Percentiles rank a stretch among this genome's conserved stretches.
These are phyloP conservation scores for Phytophthora tubulina DNA, from an alignment of 352 stramenopile genomes.

Conservation along the genomic window DNA sequence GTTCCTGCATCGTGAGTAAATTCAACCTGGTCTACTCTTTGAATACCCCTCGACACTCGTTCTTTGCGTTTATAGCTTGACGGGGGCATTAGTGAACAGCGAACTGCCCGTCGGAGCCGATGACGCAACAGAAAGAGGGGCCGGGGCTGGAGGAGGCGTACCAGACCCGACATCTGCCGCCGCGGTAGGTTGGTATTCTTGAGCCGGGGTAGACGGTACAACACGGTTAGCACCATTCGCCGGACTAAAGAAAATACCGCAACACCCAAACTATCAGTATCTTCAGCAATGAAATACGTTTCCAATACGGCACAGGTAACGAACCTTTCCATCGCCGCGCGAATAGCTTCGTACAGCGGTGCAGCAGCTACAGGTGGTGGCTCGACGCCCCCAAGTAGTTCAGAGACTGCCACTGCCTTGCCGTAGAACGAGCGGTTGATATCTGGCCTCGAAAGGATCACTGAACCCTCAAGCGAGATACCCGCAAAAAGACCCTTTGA, in stretches of 20 bases:
- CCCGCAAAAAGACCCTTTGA: conserved; percentile 92
- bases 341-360: conserved; percentile 89
- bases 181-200: conserved; percentile 9
- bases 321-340: conserved; percentile 71
- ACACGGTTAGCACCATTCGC: conserved; percentile 72
- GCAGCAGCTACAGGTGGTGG: conserved; percentile 80
- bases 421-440: conserved; percentile 96
- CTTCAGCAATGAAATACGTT: background rate
- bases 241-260: conserved; percentile 44
- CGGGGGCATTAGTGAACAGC: conserved; percentile 51
- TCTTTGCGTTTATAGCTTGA: conserved; percentile 49
- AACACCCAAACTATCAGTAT: conserved; percentile 8
- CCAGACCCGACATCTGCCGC: conserved; percentile 2
- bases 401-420: conserved; percentile 62
- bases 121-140: conserved; percentile 22
- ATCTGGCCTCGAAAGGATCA: conserved; percentile 89
- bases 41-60: background rate
- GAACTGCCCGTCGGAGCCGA: conserved; percentile 30
- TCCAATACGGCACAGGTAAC: conserved; percentile 11
- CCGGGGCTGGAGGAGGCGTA: background rate
- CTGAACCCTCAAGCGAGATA: conserved; percentile 90
- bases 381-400: conserved; percentile 84
- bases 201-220: conserved; percentile 20
- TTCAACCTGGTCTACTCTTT: conserved; percentile 6
- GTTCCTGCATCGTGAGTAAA: conserved; percentile 5